Evolutionary conservation across 306 rosid genomes (phyloP), one percentile per base, ranked within the genome.

Genomic region (Vigna mungo): DNA sequence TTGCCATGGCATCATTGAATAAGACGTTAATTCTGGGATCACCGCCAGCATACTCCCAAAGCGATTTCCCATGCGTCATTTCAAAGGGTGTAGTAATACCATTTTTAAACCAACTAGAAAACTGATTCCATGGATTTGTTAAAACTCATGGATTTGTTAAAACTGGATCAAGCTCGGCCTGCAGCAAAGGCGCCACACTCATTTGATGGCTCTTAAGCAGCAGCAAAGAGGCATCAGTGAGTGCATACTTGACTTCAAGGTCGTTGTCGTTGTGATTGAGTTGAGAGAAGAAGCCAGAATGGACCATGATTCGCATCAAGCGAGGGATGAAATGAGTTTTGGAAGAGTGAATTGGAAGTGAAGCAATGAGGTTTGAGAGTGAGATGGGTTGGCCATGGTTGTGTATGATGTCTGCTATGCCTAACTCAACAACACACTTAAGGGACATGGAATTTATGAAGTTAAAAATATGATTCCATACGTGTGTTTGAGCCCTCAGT

Each of bases 361-460:
- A 71, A 39, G 78, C 16, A 39, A 72, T 79, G 49, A 79, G 78
- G 7, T 55, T 25, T 13, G 77, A 39, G 15, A 55, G 66, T 37
- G 77, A 52, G 41, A 72, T 72, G 25, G 77, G 67, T 79, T 79
- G 23, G 8, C 59, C 83, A 71, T 79, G 27, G 8, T 51, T 79
- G 27, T 79, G 78, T 49, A 79, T 71, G 27, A 71, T 10, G 63
- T 79, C 78, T 21, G 78, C 73, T 79, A 79, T 79, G 18, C 67
- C 73, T 25, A 79, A 79, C 4, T 71, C 83, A 39, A 79, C 49
- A 0, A 20, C 37, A 13, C 78, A 62, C 52, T 79, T 79, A 52
- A 79, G 78, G 11, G 83, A 71, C 78, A 79, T 79, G 15, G 78
- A 79, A 21, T 71, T 79, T 49, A 79, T 79, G 58, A 79, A 79